These are phyloP conservation scores for Cinnamomum micranthum DNA, from an alignment of 164 flowering plant species.

Conservation along the genomic window DNA sequence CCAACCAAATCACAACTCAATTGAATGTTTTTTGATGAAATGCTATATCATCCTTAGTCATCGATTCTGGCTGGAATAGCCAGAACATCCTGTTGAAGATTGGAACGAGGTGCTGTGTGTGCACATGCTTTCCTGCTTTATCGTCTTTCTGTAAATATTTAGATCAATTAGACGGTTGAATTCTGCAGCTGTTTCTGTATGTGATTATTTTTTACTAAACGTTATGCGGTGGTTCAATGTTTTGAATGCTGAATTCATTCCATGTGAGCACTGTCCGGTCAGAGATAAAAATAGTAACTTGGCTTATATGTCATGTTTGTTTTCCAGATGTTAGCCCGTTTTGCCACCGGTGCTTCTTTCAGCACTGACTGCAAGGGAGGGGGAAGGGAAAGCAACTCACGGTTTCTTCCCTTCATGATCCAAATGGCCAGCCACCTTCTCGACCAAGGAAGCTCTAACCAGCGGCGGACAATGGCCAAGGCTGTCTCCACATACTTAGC, in stretches of 20 bases:
- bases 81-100: no score
- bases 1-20: no score
- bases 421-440: constrained; percentile 93
- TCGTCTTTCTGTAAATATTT: no score
- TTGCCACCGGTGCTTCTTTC: constrained; percentile 95
- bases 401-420: constrained; percentile 87
- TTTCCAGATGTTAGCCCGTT: constrained; percentile 92
- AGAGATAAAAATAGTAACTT: no score
- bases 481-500: constrained; percentile 58
- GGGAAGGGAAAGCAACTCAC: constrained; percentile 92
- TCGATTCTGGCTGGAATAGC: no score
- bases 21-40: no score
- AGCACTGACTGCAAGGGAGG: constrained; percentile 88
- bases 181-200: no score
- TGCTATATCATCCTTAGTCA: no score
- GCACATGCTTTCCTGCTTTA: no score
- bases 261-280: background rate
- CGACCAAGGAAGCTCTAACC: constrained; percentile 71
- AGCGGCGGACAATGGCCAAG: constrained; percentile 53
- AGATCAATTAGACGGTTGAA: no score
- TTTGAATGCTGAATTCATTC: background rate
- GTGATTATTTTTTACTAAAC: background rate
- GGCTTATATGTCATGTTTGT: background rate
- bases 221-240: background rate
- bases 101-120: no score